Evolutionary conservation across 2,329 filamentous ascomycete species (phyloP), one percentile per base, ranked within the genome.

Genomic region (Claviceps humidiphila): DNA sequence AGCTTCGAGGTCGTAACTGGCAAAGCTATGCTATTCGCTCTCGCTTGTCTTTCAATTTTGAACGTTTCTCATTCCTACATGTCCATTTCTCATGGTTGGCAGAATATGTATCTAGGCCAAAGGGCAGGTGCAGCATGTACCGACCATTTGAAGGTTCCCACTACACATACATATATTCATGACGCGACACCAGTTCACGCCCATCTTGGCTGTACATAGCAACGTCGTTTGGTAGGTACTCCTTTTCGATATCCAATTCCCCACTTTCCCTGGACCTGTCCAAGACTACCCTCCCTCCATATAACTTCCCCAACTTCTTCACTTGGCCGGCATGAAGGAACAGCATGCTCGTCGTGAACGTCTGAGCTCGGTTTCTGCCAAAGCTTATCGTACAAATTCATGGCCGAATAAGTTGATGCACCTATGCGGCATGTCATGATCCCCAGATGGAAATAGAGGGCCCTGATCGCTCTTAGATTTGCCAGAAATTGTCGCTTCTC

Each of bases 141-240:
- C 40, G 20, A 16, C 16, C 1, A 13, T 20, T 38, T 14, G 13
- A 34, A 44, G 30, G 17, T 41, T 39, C 46, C 22, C 34, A 11
- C 17, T 41, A 49, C 20, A 26, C 26, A 50, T 53, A 30, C 42
- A 53, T 44, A 42, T 50, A 47, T 53, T 30, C 16, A 46, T 22
- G 17, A 39, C 26, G 43, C n/a, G 7, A 46, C 38, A 46, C 37
- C 46, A 40, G 30, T 37, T 39, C 48, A 41, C n/a, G 22, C 47
- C 11, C 46, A 17, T 34, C 37, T 47, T 26, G 47, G 9, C 38
- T 53, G 13, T 39, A 39, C 43, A 47, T 22, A 38, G 34, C 42
- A 46, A 17, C 8, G 20, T 38, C 24, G 16, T 47, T 50, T 51
- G 17, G 11, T 42, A 14, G 11, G 11, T 30, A 24, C 34, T 34